Base-by-base conservation (phyloP, 2,329 filamentous ascomycete species). In the Didymella pinodella region DNA sequence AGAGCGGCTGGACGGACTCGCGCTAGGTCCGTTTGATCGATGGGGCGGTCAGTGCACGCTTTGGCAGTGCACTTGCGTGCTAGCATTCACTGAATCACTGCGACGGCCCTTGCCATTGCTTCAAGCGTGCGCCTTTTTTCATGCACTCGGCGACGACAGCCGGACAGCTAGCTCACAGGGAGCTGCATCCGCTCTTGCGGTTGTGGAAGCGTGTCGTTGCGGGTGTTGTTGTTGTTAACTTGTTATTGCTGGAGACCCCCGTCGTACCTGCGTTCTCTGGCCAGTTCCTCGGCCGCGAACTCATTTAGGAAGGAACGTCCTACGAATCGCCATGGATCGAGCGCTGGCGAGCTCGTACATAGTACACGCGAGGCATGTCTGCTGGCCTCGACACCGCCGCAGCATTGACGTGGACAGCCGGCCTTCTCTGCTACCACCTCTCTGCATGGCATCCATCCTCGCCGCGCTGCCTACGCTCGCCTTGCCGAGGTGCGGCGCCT, bases 1-100 rank as follows among this genome's bases (percentile, higher is more conserved):
- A 49, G 55, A 26, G 51, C 56, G 51, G 65, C 64, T 66, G 63
- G 64, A 59, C 57, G 34, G 38, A 53, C 38, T 22, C 57, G 59
- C 64, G 57, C 64, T 55, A 62, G 53, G 57, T 57, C 65, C 54
- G 52, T 51, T 56, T 63, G 52, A 41, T 51, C 44, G 50, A 56
- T 28, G 41, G 25, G 20, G 22, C 28, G 38, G 66, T 61, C 61
- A 59, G 54, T 55, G 51, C 57, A 14, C 51, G 16, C 41, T 26
- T 48, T 45, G 51, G 46, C 51, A 54, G 43, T 44, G 41, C 41
- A 44, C 63, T 47, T 48, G 44, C 50, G 50, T 52, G 45, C 51
- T 48, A 59, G 46, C 34, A 36, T 29, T 45, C 46, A 48, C 49
- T 12, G 49, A 29, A 22, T 45, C 46, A 48, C 49, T 12, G 45